Conservation (phyloP, 1,284 basidiomycete genomes). For the Austropuccinia psidii region DNA sequence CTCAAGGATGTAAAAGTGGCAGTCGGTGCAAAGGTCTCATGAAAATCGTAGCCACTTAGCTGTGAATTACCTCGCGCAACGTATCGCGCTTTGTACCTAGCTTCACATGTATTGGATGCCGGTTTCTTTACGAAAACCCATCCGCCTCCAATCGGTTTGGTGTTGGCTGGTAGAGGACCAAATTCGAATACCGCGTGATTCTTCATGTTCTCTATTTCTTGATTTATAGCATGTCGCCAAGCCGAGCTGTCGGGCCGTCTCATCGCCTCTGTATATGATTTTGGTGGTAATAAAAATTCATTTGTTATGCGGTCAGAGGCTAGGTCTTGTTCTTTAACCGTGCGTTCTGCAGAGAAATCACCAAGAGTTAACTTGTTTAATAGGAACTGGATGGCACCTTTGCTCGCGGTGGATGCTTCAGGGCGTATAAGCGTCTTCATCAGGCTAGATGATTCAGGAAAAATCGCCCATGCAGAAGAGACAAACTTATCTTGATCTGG, state of each 20-base stretch:
- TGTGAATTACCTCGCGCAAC: conserved; percentile 12
- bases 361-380: neutral
- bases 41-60: neutral
- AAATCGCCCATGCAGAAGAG: neutral
- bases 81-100: neutral
- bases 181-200: neutral
- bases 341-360: neutral
- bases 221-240: neutral
- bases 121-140: conserved; percentile 10
- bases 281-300: neutral
- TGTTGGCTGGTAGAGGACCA: neutral
- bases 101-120: neutral
- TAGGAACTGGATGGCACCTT: too few relatives aligned
- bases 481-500: neutral
- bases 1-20: conserved; percentile 8
- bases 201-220: neutral
- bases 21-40: conserved; percentile 16
- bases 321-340: neutral
- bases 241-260: neutral
- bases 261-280: neutral
- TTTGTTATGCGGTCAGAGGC: neutral
- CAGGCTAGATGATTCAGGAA: too few relatives aligned
- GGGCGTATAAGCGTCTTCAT: too few relatives aligned
- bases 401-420: too few relatives aligned
- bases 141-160: neutral